phyloP scores from a whole-genome alignment of 2,329 filamentous ascomycete species.

The Endocalyx cinctus region DNA sequence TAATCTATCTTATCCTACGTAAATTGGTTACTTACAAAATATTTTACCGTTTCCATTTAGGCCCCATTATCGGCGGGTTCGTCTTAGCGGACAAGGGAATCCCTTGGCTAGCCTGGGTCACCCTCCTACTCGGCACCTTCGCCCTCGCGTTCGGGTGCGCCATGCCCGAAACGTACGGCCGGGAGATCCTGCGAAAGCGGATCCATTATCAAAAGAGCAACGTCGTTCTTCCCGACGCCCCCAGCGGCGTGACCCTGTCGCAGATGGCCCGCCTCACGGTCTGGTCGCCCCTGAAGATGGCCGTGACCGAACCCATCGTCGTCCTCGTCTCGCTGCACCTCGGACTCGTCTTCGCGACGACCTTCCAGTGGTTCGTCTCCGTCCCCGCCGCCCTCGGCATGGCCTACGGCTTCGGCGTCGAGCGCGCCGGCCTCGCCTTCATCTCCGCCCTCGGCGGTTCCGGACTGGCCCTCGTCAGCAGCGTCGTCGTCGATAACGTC shows the following conservation, averaged over 20 bases:
- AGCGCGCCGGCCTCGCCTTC: slow-evolving; percentile 5
- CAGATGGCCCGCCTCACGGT: slow-evolving; percentile 1
- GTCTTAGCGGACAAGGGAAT: slow-evolving; percentile 1
- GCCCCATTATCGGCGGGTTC: slow-evolving; percentile 5
- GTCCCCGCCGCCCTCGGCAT: slow-evolving; percentile 3
- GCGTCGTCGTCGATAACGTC: too few species aligned
- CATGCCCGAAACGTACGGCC: slow-evolving; percentile 8
- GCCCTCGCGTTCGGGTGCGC: slow-evolving; percentile 2
- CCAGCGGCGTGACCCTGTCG: background rate
- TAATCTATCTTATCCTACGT: too few species aligned
- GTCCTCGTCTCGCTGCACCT: slow-evolving; percentile 18
- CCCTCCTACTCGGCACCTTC: slow-evolving; percentile 3
- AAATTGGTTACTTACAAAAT: too few species aligned
- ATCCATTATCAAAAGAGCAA: slow-evolving; percentile 8
- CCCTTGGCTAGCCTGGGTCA: slow-evolving; percentile 3
- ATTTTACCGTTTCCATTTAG: slow-evolving; percentile 1
- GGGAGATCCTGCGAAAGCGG: slow-evolving; percentile 4
- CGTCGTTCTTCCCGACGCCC: background rate
- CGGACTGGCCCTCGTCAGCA: background rate
- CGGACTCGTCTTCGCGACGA: slow-evolving; percentile 22
- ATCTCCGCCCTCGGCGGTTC: slow-evolving; percentile 1
- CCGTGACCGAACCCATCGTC: slow-evolving; percentile 31
- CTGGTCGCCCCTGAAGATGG: slow-evolving; percentile 15
- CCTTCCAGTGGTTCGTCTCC: slow-evolving; percentile 10
- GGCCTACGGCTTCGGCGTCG: slow-evolving; percentile 3